phyloP scores from a whole-genome alignment of 768 basidiomycete genomes.

The Suillus subaureus region DNA sequence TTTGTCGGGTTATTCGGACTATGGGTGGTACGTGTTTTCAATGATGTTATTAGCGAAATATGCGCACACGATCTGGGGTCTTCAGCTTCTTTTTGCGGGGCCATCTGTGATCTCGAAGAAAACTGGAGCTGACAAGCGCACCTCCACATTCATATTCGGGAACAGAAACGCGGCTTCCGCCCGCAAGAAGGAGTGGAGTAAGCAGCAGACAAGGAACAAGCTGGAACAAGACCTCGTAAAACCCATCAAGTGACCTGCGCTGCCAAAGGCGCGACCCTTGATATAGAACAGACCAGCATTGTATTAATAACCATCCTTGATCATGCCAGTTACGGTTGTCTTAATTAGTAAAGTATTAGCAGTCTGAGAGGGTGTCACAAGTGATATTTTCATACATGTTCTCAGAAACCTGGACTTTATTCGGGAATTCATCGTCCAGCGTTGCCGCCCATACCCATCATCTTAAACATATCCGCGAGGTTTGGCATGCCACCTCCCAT shows the following conservation, averaged over 20 bases:
- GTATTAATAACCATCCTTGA: conserved; percentile 15
- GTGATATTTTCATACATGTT: conserved; percentile 19
- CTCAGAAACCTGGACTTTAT: conserved; percentile 16
- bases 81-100: conserved; percentile 63
- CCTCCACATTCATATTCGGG: conserved; percentile 77
- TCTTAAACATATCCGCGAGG: conserved; percentile 81
- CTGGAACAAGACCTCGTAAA: conserved; percentile 20
- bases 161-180: conserved; percentile 68
- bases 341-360: conserved; percentile 20
- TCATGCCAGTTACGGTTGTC: conserved; percentile 11
- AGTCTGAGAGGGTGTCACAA: conserved; percentile 11
- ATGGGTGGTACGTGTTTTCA: conserved; percentile 62
- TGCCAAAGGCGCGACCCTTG: conserved; percentile 5
- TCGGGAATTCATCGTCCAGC: conserved; percentile 30
- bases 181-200: conserved; percentile 61
- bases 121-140: conserved; percentile 82
- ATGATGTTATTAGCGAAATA: conserved; percentile 11
- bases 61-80: conserved; percentile 14
- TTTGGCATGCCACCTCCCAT: conserved; percentile 70
- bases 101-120: conserved; percentile 61
- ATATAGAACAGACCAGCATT: conserved; percentile 19
- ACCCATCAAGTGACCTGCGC: conserved; percentile 3
- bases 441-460: conserved; percentile 80
- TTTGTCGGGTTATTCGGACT: conserved; percentile 65
- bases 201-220: conserved; percentile 35